Evolutionary conservation across 2,329 filamentous ascomycete species (phyloP).

Genomic region (Fusarium xylarioides): DNA sequence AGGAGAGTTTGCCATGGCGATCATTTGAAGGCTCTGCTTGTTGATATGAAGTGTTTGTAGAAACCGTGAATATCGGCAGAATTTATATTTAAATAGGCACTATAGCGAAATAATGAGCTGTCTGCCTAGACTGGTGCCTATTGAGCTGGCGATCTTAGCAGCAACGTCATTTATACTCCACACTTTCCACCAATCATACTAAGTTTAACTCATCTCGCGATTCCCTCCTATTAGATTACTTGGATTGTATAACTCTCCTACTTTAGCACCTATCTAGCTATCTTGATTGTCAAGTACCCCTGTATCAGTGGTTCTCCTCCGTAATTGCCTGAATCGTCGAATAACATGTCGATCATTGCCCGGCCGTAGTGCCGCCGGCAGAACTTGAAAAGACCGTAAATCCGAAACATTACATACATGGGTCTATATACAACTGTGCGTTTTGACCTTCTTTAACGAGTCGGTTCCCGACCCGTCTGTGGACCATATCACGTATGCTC

Average conservation of each 20-base stretch:
- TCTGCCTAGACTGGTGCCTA: not conserved
- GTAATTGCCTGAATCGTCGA: not conserved
- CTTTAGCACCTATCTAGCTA: not conserved
- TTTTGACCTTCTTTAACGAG: not conserved
- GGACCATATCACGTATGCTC: not conserved
- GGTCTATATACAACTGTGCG: not conserved
- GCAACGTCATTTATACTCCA: not conserved
- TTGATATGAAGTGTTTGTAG: too few species aligned
- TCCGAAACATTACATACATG: not conserved
- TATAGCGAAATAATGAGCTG: not conserved
- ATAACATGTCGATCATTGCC: not conserved
- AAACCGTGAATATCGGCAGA: not conserved
- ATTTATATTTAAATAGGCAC: not conserved
- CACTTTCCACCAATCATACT: not conserved
- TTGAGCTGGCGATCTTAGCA: not conserved
- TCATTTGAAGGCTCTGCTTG: rapidly evolving
- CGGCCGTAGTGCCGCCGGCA: not conserved
- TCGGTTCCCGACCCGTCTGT: not conserved
- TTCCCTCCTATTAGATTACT: not conserved
- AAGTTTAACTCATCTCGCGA: not conserved
- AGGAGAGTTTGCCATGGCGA: not conserved
- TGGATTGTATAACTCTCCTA: not conserved
- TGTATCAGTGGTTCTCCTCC: not conserved
- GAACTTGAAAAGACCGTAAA: not conserved
- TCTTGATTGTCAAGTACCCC: not conserved